phyloP scores from a whole-genome alignment of 2,329 filamentous ascomycete genomes.

The Nigrospora sphaerica region DNA sequence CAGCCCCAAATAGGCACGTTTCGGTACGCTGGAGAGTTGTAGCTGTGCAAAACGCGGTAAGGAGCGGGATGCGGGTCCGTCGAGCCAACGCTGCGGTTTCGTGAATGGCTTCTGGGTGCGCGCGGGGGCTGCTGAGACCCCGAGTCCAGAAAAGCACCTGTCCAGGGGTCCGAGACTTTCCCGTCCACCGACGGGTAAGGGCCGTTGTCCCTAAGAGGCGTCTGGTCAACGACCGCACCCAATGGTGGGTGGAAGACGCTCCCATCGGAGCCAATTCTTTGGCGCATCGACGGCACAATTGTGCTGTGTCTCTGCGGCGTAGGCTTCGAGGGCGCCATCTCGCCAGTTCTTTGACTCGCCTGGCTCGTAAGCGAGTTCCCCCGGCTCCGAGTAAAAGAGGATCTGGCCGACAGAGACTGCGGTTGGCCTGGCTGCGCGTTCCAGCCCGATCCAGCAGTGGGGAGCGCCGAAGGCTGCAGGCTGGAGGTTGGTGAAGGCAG shows the following conservation, averaged over 20 bases:
- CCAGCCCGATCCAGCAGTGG: too few species aligned
- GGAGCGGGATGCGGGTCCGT: conserved; percentile 23
- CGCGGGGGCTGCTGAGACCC: conserved; percentile 23
- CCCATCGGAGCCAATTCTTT: too few species aligned
- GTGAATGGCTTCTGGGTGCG: conserved; percentile 26
- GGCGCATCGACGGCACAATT: too few species aligned
- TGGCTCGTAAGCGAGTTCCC: too few species aligned
- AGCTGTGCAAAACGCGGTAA: conserved; percentile 50
- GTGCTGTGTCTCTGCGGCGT: too few species aligned
- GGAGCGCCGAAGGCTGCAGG: too few species aligned
- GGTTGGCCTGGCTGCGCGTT: too few species aligned
- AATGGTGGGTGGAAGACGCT: not conserved
- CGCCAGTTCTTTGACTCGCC: too few species aligned
- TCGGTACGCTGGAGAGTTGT: conserved; percentile 50
- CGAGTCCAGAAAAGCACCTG: conserved; percentile 19
- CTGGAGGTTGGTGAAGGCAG: too few species aligned
- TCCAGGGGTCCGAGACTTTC: conserved; percentile 16
- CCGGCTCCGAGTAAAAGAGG: too few species aligned
- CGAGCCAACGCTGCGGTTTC: conserved; percentile 29
- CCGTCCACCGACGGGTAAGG: conserved; percentile 16
- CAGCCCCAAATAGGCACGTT: conserved; percentile 50
- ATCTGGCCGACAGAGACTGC: too few species aligned
- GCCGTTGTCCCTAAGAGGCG: conserved; percentile 12
- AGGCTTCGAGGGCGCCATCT: too few species aligned
- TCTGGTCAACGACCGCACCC: conserved; percentile 3